phyloP scores from a whole-genome alignment of 169 alveolate genomes.

The Eimeria maxima region DNA sequence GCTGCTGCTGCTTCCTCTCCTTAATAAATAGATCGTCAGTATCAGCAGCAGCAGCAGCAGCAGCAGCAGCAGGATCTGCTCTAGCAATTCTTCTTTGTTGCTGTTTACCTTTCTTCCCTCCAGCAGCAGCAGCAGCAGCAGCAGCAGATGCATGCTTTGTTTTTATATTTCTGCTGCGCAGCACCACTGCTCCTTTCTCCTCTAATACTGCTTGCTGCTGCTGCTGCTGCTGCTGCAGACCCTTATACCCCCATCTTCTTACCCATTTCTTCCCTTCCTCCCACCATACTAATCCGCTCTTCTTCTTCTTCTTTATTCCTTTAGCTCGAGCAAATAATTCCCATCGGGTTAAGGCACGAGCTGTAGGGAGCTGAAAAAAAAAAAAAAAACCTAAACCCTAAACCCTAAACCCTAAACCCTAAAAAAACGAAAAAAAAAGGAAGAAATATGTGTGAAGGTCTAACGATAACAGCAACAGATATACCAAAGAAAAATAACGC shows the following conservation, averaged over 20 bases:
- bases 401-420: constrained; percentile 4
- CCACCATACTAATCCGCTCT: constrained; percentile 88
- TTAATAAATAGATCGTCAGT: background rate
- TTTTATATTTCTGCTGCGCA: background rate
- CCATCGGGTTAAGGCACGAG: constrained; percentile 88
- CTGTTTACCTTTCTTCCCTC: background rate
- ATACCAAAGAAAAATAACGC: background rate
- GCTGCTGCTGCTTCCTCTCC: background rate
- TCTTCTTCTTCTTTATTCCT: constrained; percentile 88
- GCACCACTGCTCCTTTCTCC: constrained; percentile 13
- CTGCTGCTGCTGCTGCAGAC: constrained; percentile 69
- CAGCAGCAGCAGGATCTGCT: constrained; percentile 11
- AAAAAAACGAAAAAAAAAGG: no score
- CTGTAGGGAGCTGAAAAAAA: constrained; percentile 88
- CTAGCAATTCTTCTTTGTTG: background rate
- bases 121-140: background rate
- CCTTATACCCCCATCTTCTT: constrained; percentile 90
- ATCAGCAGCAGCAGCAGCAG: no score
- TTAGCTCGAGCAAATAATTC: constrained; percentile 88
- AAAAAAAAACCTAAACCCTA: background rate
- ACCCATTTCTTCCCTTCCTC: constrained; percentile 88
- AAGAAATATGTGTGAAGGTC: no score
- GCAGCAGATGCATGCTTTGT: background rate
- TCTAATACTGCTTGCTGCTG: constrained; percentile 24
- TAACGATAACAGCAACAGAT: no score